Conservation (phyloP, 1,284 basidiomycete species). For the Irpex sp. region DNA sequence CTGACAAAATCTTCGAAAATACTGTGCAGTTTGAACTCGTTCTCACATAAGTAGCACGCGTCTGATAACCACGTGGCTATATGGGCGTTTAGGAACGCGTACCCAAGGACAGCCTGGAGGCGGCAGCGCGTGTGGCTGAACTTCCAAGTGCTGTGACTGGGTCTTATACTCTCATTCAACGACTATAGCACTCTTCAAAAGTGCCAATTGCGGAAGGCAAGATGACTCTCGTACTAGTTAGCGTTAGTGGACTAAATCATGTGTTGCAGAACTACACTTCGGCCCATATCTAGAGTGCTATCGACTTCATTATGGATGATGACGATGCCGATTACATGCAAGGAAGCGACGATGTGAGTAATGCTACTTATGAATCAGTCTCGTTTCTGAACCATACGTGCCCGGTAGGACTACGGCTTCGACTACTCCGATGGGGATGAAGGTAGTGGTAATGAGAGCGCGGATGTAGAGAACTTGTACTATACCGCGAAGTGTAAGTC, state of each 20-base stretch:
- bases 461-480: conserved; percentile 98
- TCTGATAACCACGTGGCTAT: neutral
- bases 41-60: no score
- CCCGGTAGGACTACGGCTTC: conserved; percentile 86
- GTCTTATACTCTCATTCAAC: neutral
- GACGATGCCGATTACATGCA: conserved; percentile 91
- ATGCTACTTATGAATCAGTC: neutral
- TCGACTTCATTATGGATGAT: conserved; percentile 64
- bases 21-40: no score
- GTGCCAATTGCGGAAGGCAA: neutral
- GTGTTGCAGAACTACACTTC: neutral
- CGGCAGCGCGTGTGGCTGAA: neutral
- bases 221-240: neutral
- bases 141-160: neutral
- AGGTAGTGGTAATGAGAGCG: conserved; percentile 73
- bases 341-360: conserved; percentile 68
- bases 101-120: neutral
- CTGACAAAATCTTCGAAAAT: no score
- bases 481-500: conserved; percentile 91
- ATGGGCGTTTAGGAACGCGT: neutral
- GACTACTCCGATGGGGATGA: conserved; percentile 94
- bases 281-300: neutral
- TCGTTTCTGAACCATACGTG: conserved; percentile 11
- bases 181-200: neutral
- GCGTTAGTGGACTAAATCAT: neutral